phyloP scores from a whole-genome alignment of 495 filamentous ascomycete species.

The Tuber umbilicatum region DNA sequence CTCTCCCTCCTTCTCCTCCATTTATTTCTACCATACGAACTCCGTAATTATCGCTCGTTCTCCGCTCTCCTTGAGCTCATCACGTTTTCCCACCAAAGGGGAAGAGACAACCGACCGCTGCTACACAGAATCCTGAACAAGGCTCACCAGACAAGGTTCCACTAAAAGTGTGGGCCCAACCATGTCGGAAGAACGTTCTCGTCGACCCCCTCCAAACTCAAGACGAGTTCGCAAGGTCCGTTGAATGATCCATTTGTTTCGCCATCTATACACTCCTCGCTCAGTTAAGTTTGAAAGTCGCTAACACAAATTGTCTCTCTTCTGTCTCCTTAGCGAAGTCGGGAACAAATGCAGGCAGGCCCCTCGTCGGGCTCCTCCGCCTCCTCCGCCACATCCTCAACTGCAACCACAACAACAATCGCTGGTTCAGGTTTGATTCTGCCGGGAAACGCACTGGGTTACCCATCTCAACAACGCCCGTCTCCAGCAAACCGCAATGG shows the following conservation, averaged over 20 bases:
- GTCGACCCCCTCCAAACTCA: constrained; percentile 21
- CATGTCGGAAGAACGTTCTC: constrained; percentile 35
- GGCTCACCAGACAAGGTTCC: not conserved
- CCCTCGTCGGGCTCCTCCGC: constrained; percentile 33
- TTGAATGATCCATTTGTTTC: constrained; percentile 16
- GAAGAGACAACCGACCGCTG: not conserved
- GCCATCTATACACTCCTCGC: not conserved
- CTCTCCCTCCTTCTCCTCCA: not conserved
- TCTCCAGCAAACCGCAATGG: constrained; percentile 18
- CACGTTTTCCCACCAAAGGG: not conserved
- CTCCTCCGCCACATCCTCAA: constrained; percentile 33
- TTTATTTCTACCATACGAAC: constrained; percentile 7
- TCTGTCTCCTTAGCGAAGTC: constrained; percentile 23
- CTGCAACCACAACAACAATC: constrained; percentile 8
- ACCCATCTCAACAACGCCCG: constrained; percentile 8
- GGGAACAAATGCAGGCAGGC: constrained; percentile 34
- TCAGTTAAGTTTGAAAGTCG: constrained; percentile 6
- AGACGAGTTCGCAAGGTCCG: constrained; percentile 31
- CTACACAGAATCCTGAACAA: not conserved
- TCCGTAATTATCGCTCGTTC: not conserved
- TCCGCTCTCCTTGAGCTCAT: constrained; percentile 2
- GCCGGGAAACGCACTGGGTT: constrained; percentile 9
- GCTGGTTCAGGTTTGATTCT: constrained; percentile 37
- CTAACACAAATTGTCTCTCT: constrained; percentile 16
- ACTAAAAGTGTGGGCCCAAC: not conserved